These are phyloP conservation scores for Pseudogymnoascus sp. DNA, from an alignment of 2,329 filamentous ascomycete genomes.

Conservation along the genomic window DNA sequence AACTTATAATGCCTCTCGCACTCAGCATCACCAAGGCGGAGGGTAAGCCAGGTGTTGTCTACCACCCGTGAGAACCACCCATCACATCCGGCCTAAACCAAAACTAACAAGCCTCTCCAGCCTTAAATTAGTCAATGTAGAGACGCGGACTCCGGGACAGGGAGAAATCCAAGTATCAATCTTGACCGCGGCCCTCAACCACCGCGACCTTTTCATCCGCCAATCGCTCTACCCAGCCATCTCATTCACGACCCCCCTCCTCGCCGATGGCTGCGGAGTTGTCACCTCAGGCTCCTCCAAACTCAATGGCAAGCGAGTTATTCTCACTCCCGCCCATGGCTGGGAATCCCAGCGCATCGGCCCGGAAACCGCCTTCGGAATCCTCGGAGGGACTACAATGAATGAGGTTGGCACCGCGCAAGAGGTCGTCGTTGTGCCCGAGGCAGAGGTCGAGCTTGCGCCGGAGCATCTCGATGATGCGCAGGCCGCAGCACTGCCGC, in stretches of 20 bases:
- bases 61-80: conserved; percentile 55
- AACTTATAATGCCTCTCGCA: conserved; percentile 21
- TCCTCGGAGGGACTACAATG: conserved; percentile 60
- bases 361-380: conserved; percentile 61
- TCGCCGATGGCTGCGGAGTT: conserved; percentile 73
- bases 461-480: conserved; percentile 62
- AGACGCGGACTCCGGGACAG: conserved; percentile 53
- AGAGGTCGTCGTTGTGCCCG: conserved; percentile 62
- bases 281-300: conserved; percentile 51
- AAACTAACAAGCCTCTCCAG: conserved; percentile 35
- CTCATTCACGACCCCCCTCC: conserved; percentile 67
- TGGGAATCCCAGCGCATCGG: conserved; percentile 67
- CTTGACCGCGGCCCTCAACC: conserved; percentile 77
- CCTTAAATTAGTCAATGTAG: conserved; percentile 51
- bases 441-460: conserved; percentile 64
- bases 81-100: conserved; percentile 12
- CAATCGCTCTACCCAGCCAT: conserved; percentile 85
- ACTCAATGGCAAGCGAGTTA: conserved; percentile 57
- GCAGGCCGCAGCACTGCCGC: conserved; percentile 75
- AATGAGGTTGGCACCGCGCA: conserved; percentile 62
- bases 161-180: conserved; percentile 68
- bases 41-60: conserved; percentile 81
- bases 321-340: conserved; percentile 69
- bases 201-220: conserved; percentile 90
- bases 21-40: conserved; percentile 53